Evolutionary conservation across 1,284 basidiomycete species (phyloP).

Genomic region (Ustilago trichophora): DNA sequence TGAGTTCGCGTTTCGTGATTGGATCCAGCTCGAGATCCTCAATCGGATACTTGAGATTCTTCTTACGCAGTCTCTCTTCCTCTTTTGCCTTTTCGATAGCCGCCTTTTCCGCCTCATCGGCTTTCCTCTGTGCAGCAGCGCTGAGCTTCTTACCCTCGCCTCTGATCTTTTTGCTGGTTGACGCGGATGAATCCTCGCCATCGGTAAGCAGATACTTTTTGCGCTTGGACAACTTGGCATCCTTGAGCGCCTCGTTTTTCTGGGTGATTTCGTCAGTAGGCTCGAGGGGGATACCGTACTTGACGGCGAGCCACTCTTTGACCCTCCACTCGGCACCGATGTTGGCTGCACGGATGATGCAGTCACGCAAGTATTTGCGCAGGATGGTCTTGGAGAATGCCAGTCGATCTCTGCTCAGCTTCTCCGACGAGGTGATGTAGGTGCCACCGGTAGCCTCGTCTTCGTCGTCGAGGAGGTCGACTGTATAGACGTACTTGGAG

Average conservation of each 20-base stretch:
- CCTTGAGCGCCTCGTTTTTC: constrained; percentile 80
- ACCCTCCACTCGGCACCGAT: constrained; percentile 95
- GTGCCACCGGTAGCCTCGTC: constrained; percentile 72
- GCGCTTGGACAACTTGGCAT: constrained; percentile 73
- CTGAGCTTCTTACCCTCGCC: constrained; percentile 37
- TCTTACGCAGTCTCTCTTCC: constrained; percentile 75
- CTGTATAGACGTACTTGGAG: constrained; percentile 82
- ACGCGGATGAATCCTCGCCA: constrained; percentile 74
- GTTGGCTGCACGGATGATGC: constrained; percentile 86
- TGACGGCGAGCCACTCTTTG: constrained; percentile 81
- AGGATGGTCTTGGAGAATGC: constrained; percentile 96
- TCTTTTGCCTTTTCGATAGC: constrained; percentile 46
- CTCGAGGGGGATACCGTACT: constrained; percentile 81
- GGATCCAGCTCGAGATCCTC: constrained; percentile 69
- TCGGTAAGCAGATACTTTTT: constrained; percentile 75
- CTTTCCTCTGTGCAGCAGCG: constrained; percentile 32
- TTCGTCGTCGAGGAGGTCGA: constrained; percentile 75
- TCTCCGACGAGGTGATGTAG: constrained; percentile 80
- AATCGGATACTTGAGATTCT: constrained; percentile 78
- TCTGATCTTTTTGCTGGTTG: constrained; percentile 63
- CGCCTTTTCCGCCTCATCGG: constrained; percentile 39
- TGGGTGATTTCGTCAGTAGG: constrained; percentile 85
- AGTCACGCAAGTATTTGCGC: constrained; percentile 92
- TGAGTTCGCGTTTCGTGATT: constrained; percentile 60
- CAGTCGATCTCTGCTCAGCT: constrained; percentile 84